A percentile compares a stretch with the other conserved stretches of the same genome.
phyloP scores from a whole-genome alignment of 2,329 filamentous ascomycete species.

The Whalleya microplaca region DNA sequence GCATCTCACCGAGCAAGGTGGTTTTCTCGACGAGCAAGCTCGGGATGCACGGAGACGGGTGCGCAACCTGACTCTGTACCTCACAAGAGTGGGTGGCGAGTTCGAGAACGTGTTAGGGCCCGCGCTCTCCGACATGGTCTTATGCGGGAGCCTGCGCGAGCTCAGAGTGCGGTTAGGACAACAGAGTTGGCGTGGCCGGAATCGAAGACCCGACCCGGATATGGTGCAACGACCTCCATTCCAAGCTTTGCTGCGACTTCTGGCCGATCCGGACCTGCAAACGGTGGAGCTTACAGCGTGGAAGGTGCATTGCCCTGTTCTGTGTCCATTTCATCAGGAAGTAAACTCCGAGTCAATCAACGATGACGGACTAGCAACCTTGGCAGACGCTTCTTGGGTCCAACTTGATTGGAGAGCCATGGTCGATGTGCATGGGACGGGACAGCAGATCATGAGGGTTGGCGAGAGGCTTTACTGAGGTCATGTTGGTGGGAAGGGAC shows the following conservation, averaged over 20 bases:
- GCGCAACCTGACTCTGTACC: constrained; percentile 29
- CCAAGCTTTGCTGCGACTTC: constrained; percentile 44
- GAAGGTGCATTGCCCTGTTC: constrained; percentile 41
- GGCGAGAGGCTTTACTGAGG: constrained; percentile 24
- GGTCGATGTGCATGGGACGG: constrained; percentile 19
- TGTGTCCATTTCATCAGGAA: constrained; percentile 47
- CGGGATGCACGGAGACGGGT: constrained; percentile 35
- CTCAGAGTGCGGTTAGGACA: constrained; percentile 31
- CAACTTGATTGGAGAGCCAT: constrained; percentile 23
- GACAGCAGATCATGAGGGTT: constrained; percentile 25
- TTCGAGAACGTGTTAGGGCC: constrained; percentile 35
- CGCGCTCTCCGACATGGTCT: constrained; percentile 37
- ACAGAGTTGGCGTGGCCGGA: constrained; percentile 22
- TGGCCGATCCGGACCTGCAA: constrained; percentile 51
- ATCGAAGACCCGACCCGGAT: constrained; percentile 15
- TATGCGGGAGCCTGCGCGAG: constrained; percentile 31
- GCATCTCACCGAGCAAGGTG: constrained; percentile 32
- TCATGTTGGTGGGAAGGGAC: not conserved
- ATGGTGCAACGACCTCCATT: constrained; percentile 33
- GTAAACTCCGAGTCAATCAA: constrained; percentile 4
- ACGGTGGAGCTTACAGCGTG: constrained; percentile 44
- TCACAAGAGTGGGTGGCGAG: constrained; percentile 36
- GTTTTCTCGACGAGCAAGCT: constrained; percentile 35
- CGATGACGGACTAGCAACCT: constrained; percentile 6
- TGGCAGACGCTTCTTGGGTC: constrained; percentile 9